Conservation (phyloP, 2,329 filamentous ascomycete genomes). For the Aspergillus sp. region DNA sequence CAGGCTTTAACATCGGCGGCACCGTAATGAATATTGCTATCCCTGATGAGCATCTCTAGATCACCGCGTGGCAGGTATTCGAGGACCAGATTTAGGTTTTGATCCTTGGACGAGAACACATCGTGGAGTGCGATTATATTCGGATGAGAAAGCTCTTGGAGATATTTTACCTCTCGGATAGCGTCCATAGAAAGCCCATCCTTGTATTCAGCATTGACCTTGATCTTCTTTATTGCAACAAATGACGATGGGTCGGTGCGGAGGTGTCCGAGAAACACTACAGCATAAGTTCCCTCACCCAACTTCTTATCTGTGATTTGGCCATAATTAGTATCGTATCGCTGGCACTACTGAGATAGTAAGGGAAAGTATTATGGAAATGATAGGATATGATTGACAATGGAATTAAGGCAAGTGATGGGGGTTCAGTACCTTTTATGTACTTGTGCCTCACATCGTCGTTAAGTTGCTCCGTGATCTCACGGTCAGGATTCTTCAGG, state of each 20-base stretch:
- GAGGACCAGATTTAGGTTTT: constrained; percentile 93
- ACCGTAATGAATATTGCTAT: constrained; percentile 79
- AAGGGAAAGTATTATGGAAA: background rate
- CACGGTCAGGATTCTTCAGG: constrained; percentile 35
- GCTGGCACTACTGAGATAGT: background rate
- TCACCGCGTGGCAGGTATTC: constrained; percentile 94
- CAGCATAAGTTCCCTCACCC: constrained; percentile 94
- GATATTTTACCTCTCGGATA: constrained; percentile 90
- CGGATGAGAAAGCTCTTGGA: constrained; percentile 90
- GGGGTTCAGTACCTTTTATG: constrained; percentile 66
- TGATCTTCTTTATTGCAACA: constrained; percentile 68
- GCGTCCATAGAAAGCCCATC: constrained; percentile 94
- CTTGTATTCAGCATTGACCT: constrained; percentile 63
- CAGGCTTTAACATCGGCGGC: constrained; percentile 93
- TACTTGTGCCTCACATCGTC: constrained; percentile 84
- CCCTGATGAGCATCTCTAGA: constrained; percentile 90
- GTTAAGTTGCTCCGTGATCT: constrained; percentile 73
- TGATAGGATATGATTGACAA: background rate
- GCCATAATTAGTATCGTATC: background rate
- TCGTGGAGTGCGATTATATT: constrained; percentile 93
- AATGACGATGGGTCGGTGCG: constrained; percentile 68
- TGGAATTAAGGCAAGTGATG: background rate
- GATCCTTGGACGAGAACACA: constrained; percentile 93
- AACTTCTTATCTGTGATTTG: constrained; percentile 72
- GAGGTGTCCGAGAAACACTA: constrained; percentile 87